These are phyloP conservation scores for Aplosporella prunicola DNA, from an alignment of 2,329 filamentous ascomycete species.

Conservation along the genomic window DNA sequence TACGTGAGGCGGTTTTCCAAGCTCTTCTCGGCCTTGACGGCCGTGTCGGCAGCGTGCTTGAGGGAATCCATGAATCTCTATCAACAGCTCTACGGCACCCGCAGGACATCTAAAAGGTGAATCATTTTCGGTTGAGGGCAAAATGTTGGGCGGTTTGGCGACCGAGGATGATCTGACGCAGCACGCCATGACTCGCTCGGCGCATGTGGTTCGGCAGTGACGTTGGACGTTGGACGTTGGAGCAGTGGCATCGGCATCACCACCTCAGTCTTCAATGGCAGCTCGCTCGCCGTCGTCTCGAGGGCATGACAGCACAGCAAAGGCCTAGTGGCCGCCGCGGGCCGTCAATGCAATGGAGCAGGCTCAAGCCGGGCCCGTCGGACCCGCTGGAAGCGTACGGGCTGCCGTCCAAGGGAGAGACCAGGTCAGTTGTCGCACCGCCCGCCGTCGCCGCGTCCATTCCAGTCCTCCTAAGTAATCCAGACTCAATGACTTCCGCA, in stretches of 20 bases:
- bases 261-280: no score
- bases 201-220: no score
- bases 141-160: no score
- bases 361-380: conserved; percentile 59
- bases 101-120: no score
- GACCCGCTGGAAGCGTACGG: conserved; percentile 77
- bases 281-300: no score
- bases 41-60: not conserved
- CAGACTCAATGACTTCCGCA: conserved; percentile 53
- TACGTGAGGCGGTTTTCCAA: conserved; percentile 41
- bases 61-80: conserved; percentile 3
- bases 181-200: no score
- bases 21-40: conserved; percentile 19
- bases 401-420: conserved; percentile 84
- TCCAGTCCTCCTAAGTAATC: conserved; percentile 1
- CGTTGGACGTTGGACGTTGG: no score
- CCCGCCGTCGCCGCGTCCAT: conserved; percentile 2
- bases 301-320: conserved; percentile 15
- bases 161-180: no score
- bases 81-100: no score
- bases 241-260: no score
- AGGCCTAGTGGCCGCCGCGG: conserved; percentile 28
- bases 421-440: conserved; percentile 58
- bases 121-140: no score
- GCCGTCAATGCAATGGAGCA: conserved; percentile 29